Percentiles rank a stretch among this genome's conserved stretches.
These are phyloP conservation scores for Spergularia bocconei DNA, from an alignment of 148 eudicot species.

Conservation along the genomic window DNA sequence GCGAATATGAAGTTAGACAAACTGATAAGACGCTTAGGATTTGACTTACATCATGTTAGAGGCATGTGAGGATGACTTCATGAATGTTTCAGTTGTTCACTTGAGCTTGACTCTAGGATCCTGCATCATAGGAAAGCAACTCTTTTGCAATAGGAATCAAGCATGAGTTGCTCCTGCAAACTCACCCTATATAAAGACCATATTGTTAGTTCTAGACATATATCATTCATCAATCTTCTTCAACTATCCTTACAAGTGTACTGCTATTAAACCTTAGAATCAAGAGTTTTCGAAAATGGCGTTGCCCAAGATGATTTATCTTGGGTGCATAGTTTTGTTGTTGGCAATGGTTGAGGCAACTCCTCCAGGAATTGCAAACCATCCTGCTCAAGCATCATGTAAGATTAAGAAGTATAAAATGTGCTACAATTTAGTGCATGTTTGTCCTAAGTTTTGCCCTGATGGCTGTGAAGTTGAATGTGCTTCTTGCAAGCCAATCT, in stretches of 20 bases:
- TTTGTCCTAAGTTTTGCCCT: constrained; percentile 61
- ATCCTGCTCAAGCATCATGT: constrained; percentile 43
- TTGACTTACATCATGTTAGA: background rate
- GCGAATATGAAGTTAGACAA: background rate
- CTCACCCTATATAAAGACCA: constrained; percentile 13
- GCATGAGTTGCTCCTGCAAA: background rate
- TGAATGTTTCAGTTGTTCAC: background rate
- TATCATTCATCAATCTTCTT: background rate
- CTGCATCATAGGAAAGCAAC: constrained; percentile 26
- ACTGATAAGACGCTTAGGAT: background rate
- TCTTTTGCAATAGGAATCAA: background rate
- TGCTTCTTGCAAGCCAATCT: constrained; percentile 55
- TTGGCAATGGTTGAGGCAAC: constrained; percentile 35
- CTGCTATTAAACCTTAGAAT: background rate
- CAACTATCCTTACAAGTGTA: background rate
- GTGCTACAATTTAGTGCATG: constrained; percentile 53
- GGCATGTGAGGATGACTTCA: constrained; percentile 24
- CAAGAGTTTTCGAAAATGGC: constrained; percentile 25
- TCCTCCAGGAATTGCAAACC: constrained; percentile 49
- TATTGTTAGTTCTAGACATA: background rate
- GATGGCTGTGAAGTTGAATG: constrained; percentile 49
- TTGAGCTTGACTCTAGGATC: constrained; percentile 25
- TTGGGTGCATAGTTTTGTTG: constrained; percentile 34
- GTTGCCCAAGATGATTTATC: constrained; percentile 23
- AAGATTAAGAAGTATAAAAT: constrained; percentile 39